Evolutionary conservation across 2,329 filamentous ascomycete species (phyloP).

Genomic region (Aspergillus sp.): DNA sequence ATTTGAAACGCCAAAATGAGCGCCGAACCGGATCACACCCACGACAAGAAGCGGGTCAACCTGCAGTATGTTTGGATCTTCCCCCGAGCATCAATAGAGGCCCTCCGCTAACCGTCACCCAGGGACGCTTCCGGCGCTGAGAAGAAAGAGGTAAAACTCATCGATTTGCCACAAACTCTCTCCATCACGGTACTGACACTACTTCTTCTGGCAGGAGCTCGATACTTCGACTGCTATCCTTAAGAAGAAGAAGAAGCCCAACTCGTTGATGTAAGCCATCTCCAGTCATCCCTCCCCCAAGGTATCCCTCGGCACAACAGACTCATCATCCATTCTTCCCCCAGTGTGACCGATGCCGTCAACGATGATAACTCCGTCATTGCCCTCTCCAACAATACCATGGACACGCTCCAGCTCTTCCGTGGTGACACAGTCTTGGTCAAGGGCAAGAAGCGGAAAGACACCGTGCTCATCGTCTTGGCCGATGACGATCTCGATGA

Average conservation of each 20-base stretch:
- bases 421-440: slow-evolving; percentile 96
- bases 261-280: slow-evolving; percentile 82
- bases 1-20: slow-evolving; percentile 59
- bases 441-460: slow-evolving; percentile 99
- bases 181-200: slow-evolving; percentile 28
- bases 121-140: slow-evolving; percentile 90
- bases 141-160: slow-evolving; percentile 66
- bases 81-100: slow-evolving; percentile 11
- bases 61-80: slow-evolving; percentile 61
- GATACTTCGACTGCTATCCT: slow-evolving; percentile 94
- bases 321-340: slow-evolving; percentile 12
- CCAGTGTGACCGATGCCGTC: slow-evolving; percentile 91
- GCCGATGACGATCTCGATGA: slow-evolving; percentile 98
- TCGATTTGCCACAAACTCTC: slow-evolving; percentile 33
- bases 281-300: background rate
- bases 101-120: slow-evolving; percentile 39
- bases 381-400: slow-evolving; percentile 95
- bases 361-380: slow-evolving; percentile 99
- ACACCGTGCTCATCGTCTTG: slow-evolving; percentile 95
- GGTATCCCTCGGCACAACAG: slow-evolving; percentile 9
- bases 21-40: slow-evolving; percentile 58
- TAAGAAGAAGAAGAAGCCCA: slow-evolving; percentile 99
- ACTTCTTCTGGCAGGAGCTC: slow-evolving; percentile 61
- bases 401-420: slow-evolving; percentile 98
- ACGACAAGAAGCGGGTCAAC: slow-evolving; percentile 80